Evolutionary conservation across 345 rosid species (phyloP), one percentile per base, ranked within the genome.

Genomic region (Isatis tinctoria): DNA sequence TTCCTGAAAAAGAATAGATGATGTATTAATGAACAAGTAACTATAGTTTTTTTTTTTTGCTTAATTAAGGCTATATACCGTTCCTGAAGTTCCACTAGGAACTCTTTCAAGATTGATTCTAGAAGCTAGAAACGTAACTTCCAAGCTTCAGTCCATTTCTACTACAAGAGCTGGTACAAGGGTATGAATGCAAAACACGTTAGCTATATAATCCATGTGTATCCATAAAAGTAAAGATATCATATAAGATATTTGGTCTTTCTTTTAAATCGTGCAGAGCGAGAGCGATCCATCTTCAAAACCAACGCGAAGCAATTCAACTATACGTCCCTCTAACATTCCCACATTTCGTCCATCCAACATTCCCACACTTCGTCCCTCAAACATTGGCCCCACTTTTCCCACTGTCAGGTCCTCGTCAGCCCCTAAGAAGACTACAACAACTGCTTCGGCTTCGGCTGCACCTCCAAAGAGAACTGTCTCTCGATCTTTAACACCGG

Each of bases 101-200:
- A 48, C 65, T 26, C 75, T 69, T 14, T 63, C 74, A 56, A 54
- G 74, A 44, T 64, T 70, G 52, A 66, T 76, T 76, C 71, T 76
- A 36, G 75, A 70, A 76, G 80, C 75, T 63, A 63, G 71, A 76
- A 70, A 76, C 4, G 48, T 67, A 20, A 35, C 71, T 63, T 37
- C 44, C 0, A 70, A 76, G 71, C 36, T 45, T 69, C 80, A 56
- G 6, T 17, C 80, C 27, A 27, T 63, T 56, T 63, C 80, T 44
- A 69, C 59, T 18, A 56, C 65, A 63, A 63, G 11, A 22, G 16
- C 32, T 62, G 51, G 6, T 27, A 16, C 59, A 70, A 70, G 17
- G 69, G 74, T 75, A 75, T 18, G 68, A 26, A 52, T 67, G 44
- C 48, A 24, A 20, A 36, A 10, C 24, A 65, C 10, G 4, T 40